These are phyloP conservation scores for Epichloe festucae DNA, from an alignment of 2,329 filamentous ascomycete species.

Conservation along the genomic window DNA sequence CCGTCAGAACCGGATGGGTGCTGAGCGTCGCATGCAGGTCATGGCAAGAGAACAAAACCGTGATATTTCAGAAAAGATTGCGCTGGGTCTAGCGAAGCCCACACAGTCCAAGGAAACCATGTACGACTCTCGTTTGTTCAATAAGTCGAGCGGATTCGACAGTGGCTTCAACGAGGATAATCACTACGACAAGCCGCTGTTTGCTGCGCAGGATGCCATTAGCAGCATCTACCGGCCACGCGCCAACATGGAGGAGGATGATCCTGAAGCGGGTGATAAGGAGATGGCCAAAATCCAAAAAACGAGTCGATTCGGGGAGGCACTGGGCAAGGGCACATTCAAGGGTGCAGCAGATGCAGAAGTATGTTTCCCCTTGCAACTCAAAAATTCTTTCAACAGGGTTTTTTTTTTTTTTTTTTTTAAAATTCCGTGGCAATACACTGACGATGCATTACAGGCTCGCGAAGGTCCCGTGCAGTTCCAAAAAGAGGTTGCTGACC, in stretches of 20 bases:
- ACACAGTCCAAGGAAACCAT: slow-evolving; percentile 85
- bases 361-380: slow-evolving; percentile 31
- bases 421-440: slow-evolving; percentile 1
- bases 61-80: slow-evolving; percentile 95
- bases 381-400: neutral
- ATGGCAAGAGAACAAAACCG: slow-evolving; percentile 92
- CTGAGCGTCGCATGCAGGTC: slow-evolving; percentile 80
- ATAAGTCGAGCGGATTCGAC: slow-evolving; percentile 83
- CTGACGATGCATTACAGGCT: slow-evolving; percentile 34
- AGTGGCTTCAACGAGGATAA: slow-evolving; percentile 96
- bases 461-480: slow-evolving; percentile 92
- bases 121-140: slow-evolving; percentile 95
- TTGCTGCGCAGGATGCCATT: slow-evolving; percentile 89
- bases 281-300: slow-evolving; percentile 86
- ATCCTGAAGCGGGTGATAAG: slow-evolving; percentile 65
- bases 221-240: slow-evolving; percentile 84
- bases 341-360: slow-evolving; percentile 76
- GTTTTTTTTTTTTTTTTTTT: neutral
- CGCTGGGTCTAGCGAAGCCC: slow-evolving; percentile 85
- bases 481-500: slow-evolving; percentile 74
- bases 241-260: slow-evolving; percentile 61
- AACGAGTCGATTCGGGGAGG: slow-evolving; percentile 70
- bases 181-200: slow-evolving; percentile 90
- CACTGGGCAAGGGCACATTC: slow-evolving; percentile 80
- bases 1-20: slow-evolving; percentile 88